These are phyloP conservation scores for Zoysia pacifica DNA, from an alignment of 176 grass and related monocot species.

Conservation along the genomic window DNA sequence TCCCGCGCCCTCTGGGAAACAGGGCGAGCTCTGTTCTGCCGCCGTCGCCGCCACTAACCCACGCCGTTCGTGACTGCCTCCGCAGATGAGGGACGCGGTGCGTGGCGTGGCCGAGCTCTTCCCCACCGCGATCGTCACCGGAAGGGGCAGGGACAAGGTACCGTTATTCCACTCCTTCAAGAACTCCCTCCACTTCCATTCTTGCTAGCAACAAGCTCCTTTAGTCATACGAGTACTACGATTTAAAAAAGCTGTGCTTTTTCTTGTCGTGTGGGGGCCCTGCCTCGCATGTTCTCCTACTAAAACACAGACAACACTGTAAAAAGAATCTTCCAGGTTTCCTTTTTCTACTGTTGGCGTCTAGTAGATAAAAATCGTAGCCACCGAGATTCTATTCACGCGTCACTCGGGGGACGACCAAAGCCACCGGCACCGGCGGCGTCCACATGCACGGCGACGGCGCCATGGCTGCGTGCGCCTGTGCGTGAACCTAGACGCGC, in stretches of 20 bases:
- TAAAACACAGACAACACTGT: background rate
- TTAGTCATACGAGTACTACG: background rate
- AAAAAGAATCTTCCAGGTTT: slow-evolving; percentile 37
- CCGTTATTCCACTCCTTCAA: slow-evolving; percentile 23
- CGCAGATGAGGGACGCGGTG: slow-evolving; percentile 84
- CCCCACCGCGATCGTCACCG: slow-evolving; percentile 92
- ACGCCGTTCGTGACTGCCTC: background rate
- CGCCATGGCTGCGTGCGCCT: background rate
- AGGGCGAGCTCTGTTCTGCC: slow-evolving; percentile 28
- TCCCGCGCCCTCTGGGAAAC: background rate
- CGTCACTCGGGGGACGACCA: background rate
- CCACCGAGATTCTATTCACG: background rate
- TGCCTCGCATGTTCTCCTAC: background rate
- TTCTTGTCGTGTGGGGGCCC: background rate
- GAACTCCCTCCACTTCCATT: background rate
- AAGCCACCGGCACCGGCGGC: background rate
- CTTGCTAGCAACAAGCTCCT: background rate
- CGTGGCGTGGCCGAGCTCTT: slow-evolving; percentile 63
- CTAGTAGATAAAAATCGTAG: too few species aligned
- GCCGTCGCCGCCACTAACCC: background rate
- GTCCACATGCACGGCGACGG: background rate
- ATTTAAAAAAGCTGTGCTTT: background rate
- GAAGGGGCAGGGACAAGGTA: slow-evolving; percentile 93
- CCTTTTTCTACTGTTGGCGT: background rate
- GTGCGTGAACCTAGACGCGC: slow-evolving; percentile 23